A percentile compares a stretch with the other conserved stretches of the same genome.
Evolutionary conservation across 805 yeast species (phyloP).

Genomic region (Metschnikowia baotianmanensis): DNA sequence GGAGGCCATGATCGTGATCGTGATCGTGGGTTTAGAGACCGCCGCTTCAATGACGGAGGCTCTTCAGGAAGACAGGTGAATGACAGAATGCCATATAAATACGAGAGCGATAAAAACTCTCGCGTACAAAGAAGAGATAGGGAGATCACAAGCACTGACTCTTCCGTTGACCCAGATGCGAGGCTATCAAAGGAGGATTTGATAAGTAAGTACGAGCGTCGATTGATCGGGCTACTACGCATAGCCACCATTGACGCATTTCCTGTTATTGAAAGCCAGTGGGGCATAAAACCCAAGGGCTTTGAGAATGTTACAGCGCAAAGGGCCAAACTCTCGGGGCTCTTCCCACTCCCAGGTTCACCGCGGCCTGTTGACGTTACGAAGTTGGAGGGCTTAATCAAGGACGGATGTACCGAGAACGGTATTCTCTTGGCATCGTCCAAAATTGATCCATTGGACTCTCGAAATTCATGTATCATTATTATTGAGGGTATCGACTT

Average conservation of each 20-base stretch:
- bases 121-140: conserved; percentile 19
- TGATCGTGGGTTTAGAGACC: conserved; percentile 4
- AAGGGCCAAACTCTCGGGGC: conserved; percentile 73
- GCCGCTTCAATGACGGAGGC: conserved; percentile 2
- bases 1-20: conserved; percentile 5
- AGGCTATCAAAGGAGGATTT: conserved; percentile 21
- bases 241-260: conserved; percentile 51
- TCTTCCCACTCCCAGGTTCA: conserved; percentile 62
- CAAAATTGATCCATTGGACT: conserved; percentile 39
- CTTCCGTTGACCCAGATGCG: conserved; percentile 15
- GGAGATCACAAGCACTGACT: conserved; percentile 3
- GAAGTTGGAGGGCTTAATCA: conserved; percentile 38
- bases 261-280: conserved; percentile 49
- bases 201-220: conserved; percentile 23
- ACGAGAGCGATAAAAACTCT: conserved; percentile 14
- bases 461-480: conserved; percentile 31
- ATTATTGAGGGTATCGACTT: conserved; percentile 35
- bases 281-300: conserved; percentile 74
- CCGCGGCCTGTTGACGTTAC: conserved; percentile 46
- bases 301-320: conserved; percentile 73
- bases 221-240: conserved; percentile 33
- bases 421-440: conserved; percentile 33
- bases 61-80: conserved; percentile 1
- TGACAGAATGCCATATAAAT: conserved; percentile 9
- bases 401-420: conserved; percentile 31